Evolutionary conservation across 192 early-diverging fungal species (phyloP).

Genomic region (Borealophlyctis nickersoniae): DNA sequence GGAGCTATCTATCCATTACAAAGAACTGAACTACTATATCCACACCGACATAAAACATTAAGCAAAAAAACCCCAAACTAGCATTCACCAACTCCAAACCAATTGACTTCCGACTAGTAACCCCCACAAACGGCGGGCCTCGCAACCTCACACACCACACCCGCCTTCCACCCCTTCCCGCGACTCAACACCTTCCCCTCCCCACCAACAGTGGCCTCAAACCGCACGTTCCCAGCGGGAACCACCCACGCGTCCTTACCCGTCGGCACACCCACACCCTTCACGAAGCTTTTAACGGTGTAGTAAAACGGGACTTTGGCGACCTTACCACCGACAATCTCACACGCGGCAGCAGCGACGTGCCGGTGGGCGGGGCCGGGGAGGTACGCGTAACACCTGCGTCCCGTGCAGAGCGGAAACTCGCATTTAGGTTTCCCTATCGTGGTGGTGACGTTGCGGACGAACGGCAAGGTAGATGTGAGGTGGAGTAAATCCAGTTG

Average conservation of each 20-base stretch:
- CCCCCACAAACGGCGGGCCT: background rate
- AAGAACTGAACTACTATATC: too few species aligned
- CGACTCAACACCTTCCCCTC: background rate
- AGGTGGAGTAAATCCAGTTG: background rate
- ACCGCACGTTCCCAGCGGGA: background rate
- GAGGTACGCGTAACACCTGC: background rate
- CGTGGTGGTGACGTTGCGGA: background rate
- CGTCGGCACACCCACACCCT: background rate
- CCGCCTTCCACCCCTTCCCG: background rate
- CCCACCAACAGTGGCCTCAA: background rate
- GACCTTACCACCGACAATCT: background rate
- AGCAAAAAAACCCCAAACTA: too few species aligned
- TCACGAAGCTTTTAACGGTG: background rate
- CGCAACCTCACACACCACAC: background rate
- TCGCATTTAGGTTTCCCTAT: too few species aligned
- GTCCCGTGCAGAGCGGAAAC: background rate
- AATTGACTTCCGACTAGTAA: too few species aligned
- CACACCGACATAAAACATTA: too few species aligned
- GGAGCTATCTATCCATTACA: too few species aligned
- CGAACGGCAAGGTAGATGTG: background rate
- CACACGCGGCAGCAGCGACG: background rate
- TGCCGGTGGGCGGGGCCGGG: background rate
- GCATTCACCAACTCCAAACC: too few species aligned
- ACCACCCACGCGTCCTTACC: background rate
- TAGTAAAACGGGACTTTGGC: background rate